Base-by-base conservation (phyloP, 371 early-diverging fungal genomes). In the Apophysomyces trapeziformis region DNA sequence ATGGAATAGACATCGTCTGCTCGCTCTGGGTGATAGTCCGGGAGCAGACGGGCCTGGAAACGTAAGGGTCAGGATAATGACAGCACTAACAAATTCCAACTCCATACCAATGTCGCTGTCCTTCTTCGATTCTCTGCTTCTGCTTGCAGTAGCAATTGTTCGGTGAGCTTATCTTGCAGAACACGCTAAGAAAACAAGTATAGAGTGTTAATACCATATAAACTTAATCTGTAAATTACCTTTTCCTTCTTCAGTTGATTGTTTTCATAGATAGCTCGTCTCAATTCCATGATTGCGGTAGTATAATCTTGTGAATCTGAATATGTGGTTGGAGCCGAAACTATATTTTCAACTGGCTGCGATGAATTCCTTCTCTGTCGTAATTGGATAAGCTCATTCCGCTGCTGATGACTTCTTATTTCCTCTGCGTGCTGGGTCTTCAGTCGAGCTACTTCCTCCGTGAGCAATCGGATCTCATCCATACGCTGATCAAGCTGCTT, bases 91-190 rank as follows among this genome's bases (percentile, higher is more conserved):
- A 13, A 13, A 16, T 12, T 45, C 12, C 14, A 43, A 43, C 32
- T 43, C 43, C 16, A 50, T 50, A 50, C 54, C 54, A 50, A 21
- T 21, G 54, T 50, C 21, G 54, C 4, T 11, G 54, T 26, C 21
- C 21, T 50, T 21, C 21, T 50, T 21, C 21, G 16, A n/a, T 50
- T n/a, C 43, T 41, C 32, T 7, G 12, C 39, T 18, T 62, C 63
- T 50, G 32, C 63, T 35, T 62, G 18, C 6, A 62, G 46, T 12
- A 62, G 50, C n/a, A 62, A 37, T 26, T 62, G 63, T 54, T 62
- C 63, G 4, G 63, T 62, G 13, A 32, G 38, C 16, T 37, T 62
- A 9, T 62, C 63, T 47, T 62, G 63, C 36, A 62, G 37, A 14
- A 62, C 63, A 13, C 63, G 63, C 63, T 62, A 62, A n/a, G 9